A percentile compares a stretch with the other conserved stretches of the same genome.
phyloP scores from a whole-genome alignment of 139 green algal genomes.

The Diplosphaera chodatii region DNA sequence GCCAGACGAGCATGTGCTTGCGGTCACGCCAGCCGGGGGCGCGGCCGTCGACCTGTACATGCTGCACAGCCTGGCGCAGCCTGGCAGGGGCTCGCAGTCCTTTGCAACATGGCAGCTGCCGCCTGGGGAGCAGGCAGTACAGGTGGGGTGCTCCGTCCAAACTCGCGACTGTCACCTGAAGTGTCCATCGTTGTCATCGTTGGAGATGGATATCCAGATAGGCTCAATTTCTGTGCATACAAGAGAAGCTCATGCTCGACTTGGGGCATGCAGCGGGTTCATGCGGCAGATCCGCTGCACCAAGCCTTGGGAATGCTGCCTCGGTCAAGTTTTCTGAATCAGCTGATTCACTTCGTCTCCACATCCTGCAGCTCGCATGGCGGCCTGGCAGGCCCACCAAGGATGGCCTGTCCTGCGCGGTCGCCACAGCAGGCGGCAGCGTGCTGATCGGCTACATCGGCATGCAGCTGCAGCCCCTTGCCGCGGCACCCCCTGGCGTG shows the following conservation, averaged over 20 bases:
- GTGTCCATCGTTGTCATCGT: too few species aligned
- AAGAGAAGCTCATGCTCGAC: too few species aligned
- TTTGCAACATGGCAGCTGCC: background rate
- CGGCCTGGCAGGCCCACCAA: background rate
- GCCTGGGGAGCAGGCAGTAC: background rate
- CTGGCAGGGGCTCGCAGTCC: background rate
- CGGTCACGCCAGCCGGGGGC: background rate
- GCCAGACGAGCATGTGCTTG: conserved; percentile 7
- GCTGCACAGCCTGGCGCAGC: conserved; percentile 3
- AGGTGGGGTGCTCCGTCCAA: background rate
- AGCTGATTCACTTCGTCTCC: too few species aligned
- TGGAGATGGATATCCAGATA: too few species aligned
- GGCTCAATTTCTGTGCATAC: too few species aligned
- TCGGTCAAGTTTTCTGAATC: too few species aligned
- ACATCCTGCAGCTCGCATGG: background rate
- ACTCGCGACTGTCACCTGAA: background rate
- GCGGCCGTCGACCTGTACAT: background rate
- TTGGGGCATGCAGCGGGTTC: too few species aligned
- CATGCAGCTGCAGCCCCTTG: background rate
- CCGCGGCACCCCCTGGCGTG: background rate
- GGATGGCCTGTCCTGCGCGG: background rate
- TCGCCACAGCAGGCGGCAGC: background rate
- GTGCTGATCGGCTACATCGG: conserved; percentile 9
- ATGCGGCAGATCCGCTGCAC: too few species aligned
- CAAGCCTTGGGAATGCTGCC: too few species aligned